These are phyloP conservation scores for Claviceps africana DNA, from an alignment of 2,329 filamentous ascomycete genomes.

Conservation along the genomic window DNA sequence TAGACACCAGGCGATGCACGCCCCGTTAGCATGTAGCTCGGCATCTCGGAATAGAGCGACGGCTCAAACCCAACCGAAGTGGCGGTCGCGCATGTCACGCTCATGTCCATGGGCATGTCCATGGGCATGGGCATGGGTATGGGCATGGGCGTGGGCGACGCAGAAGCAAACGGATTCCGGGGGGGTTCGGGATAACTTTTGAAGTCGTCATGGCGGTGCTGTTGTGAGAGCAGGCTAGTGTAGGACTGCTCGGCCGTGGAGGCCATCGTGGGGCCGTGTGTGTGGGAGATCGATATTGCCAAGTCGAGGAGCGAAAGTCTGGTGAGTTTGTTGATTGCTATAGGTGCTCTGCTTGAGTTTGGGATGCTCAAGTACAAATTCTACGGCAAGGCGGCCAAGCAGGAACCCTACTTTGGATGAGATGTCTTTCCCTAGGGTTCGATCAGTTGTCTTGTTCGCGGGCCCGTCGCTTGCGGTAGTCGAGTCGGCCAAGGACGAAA, in stretches of 20 bases:
- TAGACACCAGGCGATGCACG: constrained; percentile 35
- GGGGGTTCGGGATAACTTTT: constrained; percentile 32
- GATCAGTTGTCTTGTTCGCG: neutral
- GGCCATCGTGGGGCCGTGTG: neutral
- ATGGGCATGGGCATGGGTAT: too few relatives aligned
- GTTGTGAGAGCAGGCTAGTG: constrained; percentile 7
- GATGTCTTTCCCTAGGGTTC: neutral
- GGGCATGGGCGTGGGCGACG: constrained; percentile 33
- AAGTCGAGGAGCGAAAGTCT: neutral
- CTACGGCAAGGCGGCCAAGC: neutral
- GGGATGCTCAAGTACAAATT: neutral
- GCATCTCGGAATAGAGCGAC: constrained; percentile 32
- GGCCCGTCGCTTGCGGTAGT: neutral
- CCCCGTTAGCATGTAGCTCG: constrained; percentile 30
- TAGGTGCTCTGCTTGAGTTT: neutral
- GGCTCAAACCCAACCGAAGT: constrained; percentile 30
- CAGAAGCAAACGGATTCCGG: constrained; percentile 24
- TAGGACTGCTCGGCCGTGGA: constrained; percentile 3
- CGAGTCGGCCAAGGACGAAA: neutral
- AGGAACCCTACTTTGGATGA: too few relatives aligned
- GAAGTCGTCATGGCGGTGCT: constrained; percentile 25
- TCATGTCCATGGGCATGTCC: constrained; percentile 38
- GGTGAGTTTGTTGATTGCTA: neutral
- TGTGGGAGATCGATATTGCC: too few relatives aligned
- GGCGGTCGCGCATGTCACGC: constrained; percentile 22